Evolutionary conservation across 768 basidiomycete species (phyloP), one percentile per base, ranked within the genome.

Genomic region (Hericium alpestre): DNA sequence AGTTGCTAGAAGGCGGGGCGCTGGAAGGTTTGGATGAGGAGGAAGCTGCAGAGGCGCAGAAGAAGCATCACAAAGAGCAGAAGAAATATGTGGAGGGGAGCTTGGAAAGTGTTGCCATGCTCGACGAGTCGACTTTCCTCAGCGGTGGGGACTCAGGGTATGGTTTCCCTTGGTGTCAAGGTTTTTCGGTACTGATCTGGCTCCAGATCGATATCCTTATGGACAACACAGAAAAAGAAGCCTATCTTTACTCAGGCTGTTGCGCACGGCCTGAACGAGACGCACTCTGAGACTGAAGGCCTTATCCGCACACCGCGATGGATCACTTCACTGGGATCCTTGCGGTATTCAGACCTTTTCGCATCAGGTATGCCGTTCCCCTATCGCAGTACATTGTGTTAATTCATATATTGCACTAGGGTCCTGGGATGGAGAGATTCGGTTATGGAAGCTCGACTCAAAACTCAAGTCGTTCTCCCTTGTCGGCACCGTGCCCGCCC

Each of bases 101-200:
- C 64, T 75, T 97, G 53, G 94, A 98, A 56, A 87, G 85, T 62
- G 86, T 95, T 15, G 85, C 89, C 13, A 93, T 98, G 93, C 77
- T 99, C 55, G 96, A 99, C 69, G 95, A 98, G 72, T 81, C 80
- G 38, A 90, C 86, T 6, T 94, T 98, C 67, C 71, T 98, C 39
- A 94, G 84, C 61, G 95, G 95, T 1, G 96, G 96, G 4, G 94
- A 99, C 69, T 94, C 90, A 65, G 96, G 95, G 93, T 93, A 69
- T 59, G 87, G 80, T 6, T 56, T 40, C 46, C 47, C 52, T 58
- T 10, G 54, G 48, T 57, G 16, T 23, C 55, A 20, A 27, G 32
- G 32, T 39, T 47, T 56, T 32, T 46, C 22, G 9, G 55, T 56
- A 37, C 12, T 23, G 13, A 49, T 20, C 18, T 54, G 49, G 10